phyloP scores from a whole-genome alignment of 176 grass and related monocot species.

The Stipa capillata region DNA sequence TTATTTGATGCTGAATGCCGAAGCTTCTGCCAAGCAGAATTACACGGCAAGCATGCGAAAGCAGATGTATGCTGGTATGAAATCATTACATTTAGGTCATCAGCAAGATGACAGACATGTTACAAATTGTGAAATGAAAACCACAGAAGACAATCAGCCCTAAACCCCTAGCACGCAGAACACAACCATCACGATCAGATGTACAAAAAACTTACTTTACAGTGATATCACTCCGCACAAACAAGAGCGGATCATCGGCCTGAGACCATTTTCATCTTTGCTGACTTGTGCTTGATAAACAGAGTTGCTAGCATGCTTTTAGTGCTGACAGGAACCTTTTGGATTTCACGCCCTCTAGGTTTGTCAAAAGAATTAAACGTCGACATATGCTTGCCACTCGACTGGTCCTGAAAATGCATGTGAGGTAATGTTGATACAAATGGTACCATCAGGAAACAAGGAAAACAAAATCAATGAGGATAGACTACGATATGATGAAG shows the following conservation, averaged over 20 bases:
- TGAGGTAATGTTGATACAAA: background rate
- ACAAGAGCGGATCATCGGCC: constrained; percentile 25
- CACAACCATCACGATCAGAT: background rate
- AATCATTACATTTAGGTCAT: constrained; percentile 23
- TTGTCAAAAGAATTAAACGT: constrained; percentile 47
- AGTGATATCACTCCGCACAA: background rate
- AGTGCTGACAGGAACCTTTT: constrained; percentile 45
- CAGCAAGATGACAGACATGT: constrained; percentile 3
- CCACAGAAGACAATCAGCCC: background rate
- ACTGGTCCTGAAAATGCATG: constrained; percentile 43
- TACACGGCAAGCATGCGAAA: background rate
- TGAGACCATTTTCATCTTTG: constrained; percentile 51
- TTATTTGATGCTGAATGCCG: constrained; percentile 1
- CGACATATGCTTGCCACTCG: constrained; percentile 31
- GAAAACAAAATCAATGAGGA: background rate
- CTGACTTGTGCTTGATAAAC: constrained; percentile 68
- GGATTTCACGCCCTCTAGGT: constrained; percentile 55
- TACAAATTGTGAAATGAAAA: background rate
- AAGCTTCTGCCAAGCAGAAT: constrained; percentile 6
- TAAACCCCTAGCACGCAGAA: constrained; percentile 7
- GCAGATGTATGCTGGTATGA: background rate
- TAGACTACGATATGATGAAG: no score
- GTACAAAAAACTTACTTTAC: constrained; percentile 19
- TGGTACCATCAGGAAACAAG: background rate
- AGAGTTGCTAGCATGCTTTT: constrained; percentile 68